These are phyloP conservation scores for Penicillium daleae DNA, from an alignment of 495 filamentous ascomycete species.

Conservation along the genomic window DNA sequence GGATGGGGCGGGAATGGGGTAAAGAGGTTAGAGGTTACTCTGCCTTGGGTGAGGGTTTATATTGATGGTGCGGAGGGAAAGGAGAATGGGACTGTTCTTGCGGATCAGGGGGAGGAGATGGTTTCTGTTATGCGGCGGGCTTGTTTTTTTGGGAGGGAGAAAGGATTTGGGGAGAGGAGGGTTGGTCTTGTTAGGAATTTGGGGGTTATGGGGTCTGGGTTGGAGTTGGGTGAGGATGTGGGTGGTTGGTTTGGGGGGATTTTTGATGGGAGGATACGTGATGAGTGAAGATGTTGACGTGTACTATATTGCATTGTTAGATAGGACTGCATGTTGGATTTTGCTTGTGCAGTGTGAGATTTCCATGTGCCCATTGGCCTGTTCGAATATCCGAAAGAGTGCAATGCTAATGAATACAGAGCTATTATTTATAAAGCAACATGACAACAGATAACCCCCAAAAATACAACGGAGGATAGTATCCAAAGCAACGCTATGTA, in stretches of 20 bases:
- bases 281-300: constrained; percentile 2
- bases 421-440: not conserved
- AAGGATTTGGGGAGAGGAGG: constrained; percentile 37
- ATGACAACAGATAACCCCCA: not conserved
- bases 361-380: not conserved
- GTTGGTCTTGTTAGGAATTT: constrained; percentile 26
- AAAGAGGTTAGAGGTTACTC: constrained; percentile 31
- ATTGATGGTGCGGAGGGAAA: constrained; percentile 5
- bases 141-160: constrained; percentile 48
- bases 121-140: constrained; percentile 43
- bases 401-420: not conserved
- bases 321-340: not conserved
- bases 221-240: constrained; percentile 11
- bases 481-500: not conserved
- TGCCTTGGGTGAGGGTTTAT: constrained; percentile 42
- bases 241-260: constrained; percentile 29
- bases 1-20: constrained; percentile 22
- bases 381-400: not conserved
- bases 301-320: not conserved
- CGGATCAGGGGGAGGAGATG: constrained; percentile 43
- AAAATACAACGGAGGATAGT: not conserved
- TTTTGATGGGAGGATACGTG: constrained; percentile 21
- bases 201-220: not conserved
- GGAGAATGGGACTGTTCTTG: constrained; percentile 27
- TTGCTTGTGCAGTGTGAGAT: not conserved